Base-by-base conservation (phyloP, 805 yeast genomes). In the Pichia deserticola region DNA sequence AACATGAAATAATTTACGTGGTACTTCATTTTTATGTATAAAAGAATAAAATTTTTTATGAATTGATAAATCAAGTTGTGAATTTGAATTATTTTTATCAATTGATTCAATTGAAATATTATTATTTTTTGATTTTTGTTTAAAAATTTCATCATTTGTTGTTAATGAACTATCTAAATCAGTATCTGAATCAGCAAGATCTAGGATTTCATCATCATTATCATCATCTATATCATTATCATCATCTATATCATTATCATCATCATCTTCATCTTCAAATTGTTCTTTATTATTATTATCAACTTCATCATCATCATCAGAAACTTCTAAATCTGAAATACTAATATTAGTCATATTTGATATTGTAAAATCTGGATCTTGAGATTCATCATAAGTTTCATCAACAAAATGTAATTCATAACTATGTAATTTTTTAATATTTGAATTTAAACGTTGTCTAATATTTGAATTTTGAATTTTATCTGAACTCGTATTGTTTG, bases 1-100 rank as follows among this genome's bases (percentile, higher is more conserved):
- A 8, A 92, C 86, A 65, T 93, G 99, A 52, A 93, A 79, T 4
- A 78, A 69, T 65, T 93, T 93, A 60, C 99, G 78, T 5, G 96
- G 95, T 15, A 93, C 71, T 67, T 93, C 99, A 62, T 93, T 89
- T 60, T 85, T 85, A 50, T 65, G 70, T 28, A 67, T 54, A 36
- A 67, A 55, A 29, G 55, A 51, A 30, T 57, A 57, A 48, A 67
- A 66, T n/a, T 54, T 51, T 50, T 55, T 57, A 50, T 67, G 69
- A 1, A 65, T 58, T 10, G 56, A 52, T n/a, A 53, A 36, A 13
- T 25, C 29, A 3, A 12, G 13, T 34, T 8, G 13, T 34, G 10
- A 13, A 8, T 9, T 9, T 34, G n/a, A 13, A 34, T 11, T 34
- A 12, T 11, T 34, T 12, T 32, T 11, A 32, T 32, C 34, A 25